These are phyloP conservation scores for Macadamia integrifolia DNA, from an alignment of 164 flowering plant genomes.

Conservation along the genomic window DNA sequence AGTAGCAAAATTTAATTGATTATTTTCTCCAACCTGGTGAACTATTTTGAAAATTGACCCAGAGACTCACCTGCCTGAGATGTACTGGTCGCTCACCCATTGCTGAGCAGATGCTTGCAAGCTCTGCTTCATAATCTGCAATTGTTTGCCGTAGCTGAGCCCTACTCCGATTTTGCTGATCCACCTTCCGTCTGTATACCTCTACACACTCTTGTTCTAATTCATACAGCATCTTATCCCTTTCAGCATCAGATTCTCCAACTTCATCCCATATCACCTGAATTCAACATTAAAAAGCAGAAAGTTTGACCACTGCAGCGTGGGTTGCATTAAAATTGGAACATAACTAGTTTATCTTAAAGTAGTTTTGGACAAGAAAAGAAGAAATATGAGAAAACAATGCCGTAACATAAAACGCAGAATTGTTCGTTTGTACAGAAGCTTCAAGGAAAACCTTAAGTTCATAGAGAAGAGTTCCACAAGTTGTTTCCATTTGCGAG, in stretches of 20 bases:
- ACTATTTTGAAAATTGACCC: neutral
- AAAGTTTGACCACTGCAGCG: neutral
- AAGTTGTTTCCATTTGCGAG: slow-evolving; percentile 43
- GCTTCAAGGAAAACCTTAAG: slow-evolving; percentile 44
- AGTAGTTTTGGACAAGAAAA: no score
- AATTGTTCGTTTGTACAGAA: neutral
- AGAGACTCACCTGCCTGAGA: slow-evolving; percentile 38
- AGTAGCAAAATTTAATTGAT: neutral
- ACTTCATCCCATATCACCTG: slow-evolving; percentile 88
- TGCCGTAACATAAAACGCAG: no score
- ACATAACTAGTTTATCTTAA: no score
- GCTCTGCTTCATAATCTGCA: slow-evolving; percentile 61
- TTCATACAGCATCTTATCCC: slow-evolving; percentile 55
- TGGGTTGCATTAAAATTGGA: neutral
- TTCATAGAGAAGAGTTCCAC: slow-evolving; percentile 55
- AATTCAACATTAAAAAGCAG: slow-evolving; percentile 3
- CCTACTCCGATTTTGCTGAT: slow-evolving; percentile 45
- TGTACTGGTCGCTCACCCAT: slow-evolving; percentile 53
- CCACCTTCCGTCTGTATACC: slow-evolving; percentile 64
- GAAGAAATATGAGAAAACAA: neutral
- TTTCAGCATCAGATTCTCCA: slow-evolving; percentile 59
- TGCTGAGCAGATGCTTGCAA: slow-evolving; percentile 54
- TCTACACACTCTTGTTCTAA: slow-evolving; percentile 74
- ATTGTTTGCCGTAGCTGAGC: slow-evolving; percentile 54
- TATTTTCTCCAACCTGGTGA: neutral